Evolutionary conservation across 208 protist genomes (phyloP).

Genomic region (Trypanosoma vivax): DNA sequence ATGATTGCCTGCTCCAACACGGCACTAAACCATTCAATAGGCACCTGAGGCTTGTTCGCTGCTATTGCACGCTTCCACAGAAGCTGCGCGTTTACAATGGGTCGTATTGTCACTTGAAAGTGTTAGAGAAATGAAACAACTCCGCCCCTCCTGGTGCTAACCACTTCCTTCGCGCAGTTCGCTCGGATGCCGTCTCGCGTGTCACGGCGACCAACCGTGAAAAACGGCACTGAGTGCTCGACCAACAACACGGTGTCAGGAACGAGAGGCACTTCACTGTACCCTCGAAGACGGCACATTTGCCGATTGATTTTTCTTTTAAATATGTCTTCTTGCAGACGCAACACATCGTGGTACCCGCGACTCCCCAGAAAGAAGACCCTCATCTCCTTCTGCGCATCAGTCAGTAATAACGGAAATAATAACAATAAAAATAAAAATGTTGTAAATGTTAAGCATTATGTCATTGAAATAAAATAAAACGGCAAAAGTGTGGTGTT

Average conservation of each 20-base stretch:
- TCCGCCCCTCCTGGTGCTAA: constrained; percentile 70
- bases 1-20: constrained; percentile 77
- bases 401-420: too few species aligned
- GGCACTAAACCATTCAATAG: constrained; percentile 82
- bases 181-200: constrained; percentile 46
- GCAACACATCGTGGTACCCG: constrained; percentile 44
- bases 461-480: too few species aligned
- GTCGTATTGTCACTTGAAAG: constrained; percentile 85
- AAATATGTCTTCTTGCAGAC: constrained; percentile 69
- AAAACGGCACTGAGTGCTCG: constrained; percentile 72
- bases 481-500: too few species aligned
- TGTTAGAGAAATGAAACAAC: constrained; percentile 86
- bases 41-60: constrained; percentile 47
- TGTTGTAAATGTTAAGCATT: too few species aligned
- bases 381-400: constrained; percentile 41
- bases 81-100: constrained; percentile 67
- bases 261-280: constrained; percentile 22
- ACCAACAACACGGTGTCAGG: constrained; percentile 61
- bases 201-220: constrained; percentile 84
- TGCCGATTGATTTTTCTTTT: constrained; percentile 58
- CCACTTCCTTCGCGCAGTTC: constrained; percentile 35
- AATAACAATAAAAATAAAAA: too few species aligned
- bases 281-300: constrained; percentile 25
- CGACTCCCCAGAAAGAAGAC: constrained; percentile 60
- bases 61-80: constrained; percentile 54